Evolutionary conservation across 768 basidiomycete genomes (phyloP).

Genomic region (Agaricus subrufescens): DNA sequence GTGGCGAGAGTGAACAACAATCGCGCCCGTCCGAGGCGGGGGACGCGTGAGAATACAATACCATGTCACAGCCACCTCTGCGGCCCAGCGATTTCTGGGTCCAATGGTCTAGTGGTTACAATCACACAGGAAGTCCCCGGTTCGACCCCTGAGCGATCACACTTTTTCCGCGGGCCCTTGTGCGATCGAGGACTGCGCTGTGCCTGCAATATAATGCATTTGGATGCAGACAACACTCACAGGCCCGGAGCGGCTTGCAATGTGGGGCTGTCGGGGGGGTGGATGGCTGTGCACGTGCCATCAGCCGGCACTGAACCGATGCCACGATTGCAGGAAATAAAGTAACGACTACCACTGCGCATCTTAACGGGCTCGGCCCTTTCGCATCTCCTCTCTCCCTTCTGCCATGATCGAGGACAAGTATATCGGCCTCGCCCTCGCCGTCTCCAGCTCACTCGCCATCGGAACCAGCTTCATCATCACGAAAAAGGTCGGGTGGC

Average conservation of each 20-base stretch:
- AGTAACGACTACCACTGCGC: not conserved
- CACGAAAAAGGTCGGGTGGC: constrained; percentile 82
- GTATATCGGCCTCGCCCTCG: constrained; percentile 89
- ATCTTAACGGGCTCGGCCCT: constrained; percentile 5
- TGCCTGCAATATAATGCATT: too few relatives aligned
- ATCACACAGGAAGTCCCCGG: constrained; percentile 30
- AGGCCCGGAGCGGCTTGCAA: too few relatives aligned
- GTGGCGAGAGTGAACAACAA: too few relatives aligned
- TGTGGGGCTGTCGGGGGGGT: not conserved
- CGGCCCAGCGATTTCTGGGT: constrained; percentile 17
- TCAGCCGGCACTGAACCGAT: not conserved
- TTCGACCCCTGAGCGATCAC: constrained; percentile 38
- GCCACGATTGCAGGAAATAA: constrained; percentile 9
- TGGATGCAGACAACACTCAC: too few relatives aligned
- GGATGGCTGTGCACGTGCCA: constrained; percentile 8
- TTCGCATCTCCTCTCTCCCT: constrained; percentile 2
- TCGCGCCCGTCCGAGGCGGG: too few relatives aligned
- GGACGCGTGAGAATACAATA: too few relatives aligned
- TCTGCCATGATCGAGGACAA: constrained; percentile 80
- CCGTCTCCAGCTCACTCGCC: constrained; percentile 76
- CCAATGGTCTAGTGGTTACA: constrained; percentile 51
- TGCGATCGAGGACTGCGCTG: too few relatives aligned
- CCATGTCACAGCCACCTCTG: not conserved
- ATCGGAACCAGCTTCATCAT: constrained; percentile 98
- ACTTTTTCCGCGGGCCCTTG: constrained; percentile 1